Evolutionary conservation across 2,329 filamentous ascomycete genomes (phyloP).

Genomic region (Annulohypoxylon truncatum): DNA sequence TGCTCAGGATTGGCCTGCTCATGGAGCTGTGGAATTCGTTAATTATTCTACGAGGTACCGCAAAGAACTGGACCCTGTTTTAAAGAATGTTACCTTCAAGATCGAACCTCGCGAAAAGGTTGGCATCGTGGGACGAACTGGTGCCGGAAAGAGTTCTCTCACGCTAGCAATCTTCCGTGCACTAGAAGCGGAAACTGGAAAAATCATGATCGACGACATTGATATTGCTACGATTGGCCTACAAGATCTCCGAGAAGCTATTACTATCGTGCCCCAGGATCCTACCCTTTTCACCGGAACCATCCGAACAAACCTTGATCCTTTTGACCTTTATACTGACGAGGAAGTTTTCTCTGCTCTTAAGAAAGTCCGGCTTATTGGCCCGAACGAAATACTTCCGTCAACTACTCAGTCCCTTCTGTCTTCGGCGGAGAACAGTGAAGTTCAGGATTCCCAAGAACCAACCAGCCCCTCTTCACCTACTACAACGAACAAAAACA

Average conservation of each 20-base stretch:
- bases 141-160: slow-evolving; percentile 95
- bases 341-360: slow-evolving; percentile 90
- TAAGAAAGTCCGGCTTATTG: slow-evolving; percentile 88
- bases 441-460: slow-evolving; percentile 29
- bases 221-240: slow-evolving; percentile 91
- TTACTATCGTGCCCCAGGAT: slow-evolving; percentile 98
- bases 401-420: slow-evolving; percentile 34
- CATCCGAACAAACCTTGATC: slow-evolving; percentile 91
- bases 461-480: slow-evolving; percentile 44
- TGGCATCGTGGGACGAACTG: slow-evolving; percentile 94
- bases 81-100: slow-evolving; percentile 86
- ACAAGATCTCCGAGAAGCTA: slow-evolving; percentile 90
- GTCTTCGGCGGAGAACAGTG: slow-evolving; percentile 16
- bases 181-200: slow-evolving; percentile 88
- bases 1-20: slow-evolving; percentile 82
- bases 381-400: slow-evolving; percentile 59
- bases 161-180: slow-evolving; percentile 94
- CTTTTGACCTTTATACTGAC: slow-evolving; percentile 88
- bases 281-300: slow-evolving; percentile 94
- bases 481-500: slow-evolving; percentile 85
- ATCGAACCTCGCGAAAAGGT: slow-evolving; percentile 91
- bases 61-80: slow-evolving; percentile 85
- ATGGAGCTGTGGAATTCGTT: slow-evolving; percentile 88
- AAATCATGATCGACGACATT: slow-evolving; percentile 90
- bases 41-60: slow-evolving; percentile 92